Percentiles rank a stretch among this genome's conserved stretches.
Evolutionary conservation across 768 basidiomycete genomes (phyloP).

Genomic region (Russula sp.): DNA sequence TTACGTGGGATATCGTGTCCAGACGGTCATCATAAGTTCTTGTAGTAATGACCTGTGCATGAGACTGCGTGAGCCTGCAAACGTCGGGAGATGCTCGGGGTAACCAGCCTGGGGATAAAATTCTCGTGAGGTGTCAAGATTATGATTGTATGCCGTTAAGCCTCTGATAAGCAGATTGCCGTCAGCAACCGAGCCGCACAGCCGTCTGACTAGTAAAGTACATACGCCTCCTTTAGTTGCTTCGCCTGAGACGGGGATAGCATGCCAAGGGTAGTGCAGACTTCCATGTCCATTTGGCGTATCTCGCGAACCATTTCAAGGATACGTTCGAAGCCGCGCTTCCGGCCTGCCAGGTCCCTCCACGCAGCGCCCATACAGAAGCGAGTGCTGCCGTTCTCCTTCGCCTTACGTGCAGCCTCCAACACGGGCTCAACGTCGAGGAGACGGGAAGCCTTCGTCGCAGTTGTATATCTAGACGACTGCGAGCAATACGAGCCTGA

Average conservation of each 20-base stretch:
- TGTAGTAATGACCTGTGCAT: conserved; percentile 76
- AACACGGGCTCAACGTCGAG: conserved; percentile 89
- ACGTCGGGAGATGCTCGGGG: conserved; percentile 4
- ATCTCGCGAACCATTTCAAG: conserved; percentile 87
- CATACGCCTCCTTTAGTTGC: conserved; percentile 89
- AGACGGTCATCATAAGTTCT: conserved; percentile 91
- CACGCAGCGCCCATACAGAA: conserved; percentile 99
- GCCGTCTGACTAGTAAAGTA: neutral
- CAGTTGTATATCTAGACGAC: conserved; percentile 86
- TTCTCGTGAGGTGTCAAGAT: conserved; percentile 95
- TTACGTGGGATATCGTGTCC: conserved; percentile 83
- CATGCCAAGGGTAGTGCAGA: conserved; percentile 98
- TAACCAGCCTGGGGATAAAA: conserved; percentile 81
- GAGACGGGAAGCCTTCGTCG: conserved; percentile 82
- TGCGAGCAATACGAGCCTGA: conserved; percentile 96
- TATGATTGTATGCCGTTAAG: conserved; percentile 97
- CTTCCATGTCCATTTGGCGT: conserved; percentile 97
- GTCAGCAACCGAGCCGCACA: neutral
- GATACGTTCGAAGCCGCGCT: conserved; percentile 90
- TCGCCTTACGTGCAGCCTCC: conserved; percentile 87
- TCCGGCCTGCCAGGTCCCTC: conserved; percentile 89
- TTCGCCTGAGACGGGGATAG: conserved; percentile 87
- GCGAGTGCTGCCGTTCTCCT: conserved; percentile 92
- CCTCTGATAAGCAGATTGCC: conserved; percentile 44
- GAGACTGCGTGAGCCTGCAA: conserved; percentile 1